Percentiles rank a stretch among this genome's conserved stretches.
Conservation (phyloP, 106 monocot species). For the Alisma plantagoaquatica region DNA sequence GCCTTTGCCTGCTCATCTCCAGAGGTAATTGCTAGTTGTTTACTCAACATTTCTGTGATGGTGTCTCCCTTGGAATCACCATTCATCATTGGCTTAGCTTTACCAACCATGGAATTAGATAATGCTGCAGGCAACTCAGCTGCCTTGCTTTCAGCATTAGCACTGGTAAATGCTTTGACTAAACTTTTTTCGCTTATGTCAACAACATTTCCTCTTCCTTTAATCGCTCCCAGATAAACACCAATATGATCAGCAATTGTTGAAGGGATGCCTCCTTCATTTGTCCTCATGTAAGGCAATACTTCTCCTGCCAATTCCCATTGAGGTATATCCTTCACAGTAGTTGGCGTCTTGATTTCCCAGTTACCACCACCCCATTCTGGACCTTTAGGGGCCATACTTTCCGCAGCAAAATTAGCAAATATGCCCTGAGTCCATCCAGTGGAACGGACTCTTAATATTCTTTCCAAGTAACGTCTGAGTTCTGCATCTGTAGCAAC, state of each 20-base stretch:
- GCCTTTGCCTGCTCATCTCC: conserved; percentile 90
- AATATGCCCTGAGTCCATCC: conserved; percentile 97
- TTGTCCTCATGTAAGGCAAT: conserved; percentile 95
- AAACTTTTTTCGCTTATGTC: conserved; percentile 91
- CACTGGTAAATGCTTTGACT: conserved; percentile 41
- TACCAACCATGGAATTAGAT: conserved; percentile 16
- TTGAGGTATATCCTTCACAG: conserved; percentile 77
- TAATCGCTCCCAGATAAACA: conserved; percentile 79
- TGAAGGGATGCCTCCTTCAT: conserved; percentile 69
- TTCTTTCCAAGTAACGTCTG: conserved; percentile 83
- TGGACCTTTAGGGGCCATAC: conserved; percentile 94
- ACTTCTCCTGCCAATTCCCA: conserved; percentile 96
- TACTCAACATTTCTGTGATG: conserved; percentile 33
- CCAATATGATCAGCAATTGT: conserved; percentile 86
- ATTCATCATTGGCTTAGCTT: conserved; percentile 8
- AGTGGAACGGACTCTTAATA: conserved; percentile 74
- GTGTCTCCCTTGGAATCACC: conserved; percentile 27
- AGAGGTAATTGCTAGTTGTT: conserved; percentile 32
- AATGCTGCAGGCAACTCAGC: conserved; percentile 4
- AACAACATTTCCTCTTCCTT: conserved; percentile 73
- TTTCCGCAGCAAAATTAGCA: conserved; percentile 96
- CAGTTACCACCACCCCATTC: conserved; percentile 99
- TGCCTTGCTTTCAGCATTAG: conserved; percentile 38
- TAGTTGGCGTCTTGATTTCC: conserved; percentile 86
- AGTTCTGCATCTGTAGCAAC: conserved; percentile 64